These are phyloP conservation scores for Termitomyces sp. DNA, from an alignment of 1,284 basidiomycete species.

Conservation along the genomic window DNA sequence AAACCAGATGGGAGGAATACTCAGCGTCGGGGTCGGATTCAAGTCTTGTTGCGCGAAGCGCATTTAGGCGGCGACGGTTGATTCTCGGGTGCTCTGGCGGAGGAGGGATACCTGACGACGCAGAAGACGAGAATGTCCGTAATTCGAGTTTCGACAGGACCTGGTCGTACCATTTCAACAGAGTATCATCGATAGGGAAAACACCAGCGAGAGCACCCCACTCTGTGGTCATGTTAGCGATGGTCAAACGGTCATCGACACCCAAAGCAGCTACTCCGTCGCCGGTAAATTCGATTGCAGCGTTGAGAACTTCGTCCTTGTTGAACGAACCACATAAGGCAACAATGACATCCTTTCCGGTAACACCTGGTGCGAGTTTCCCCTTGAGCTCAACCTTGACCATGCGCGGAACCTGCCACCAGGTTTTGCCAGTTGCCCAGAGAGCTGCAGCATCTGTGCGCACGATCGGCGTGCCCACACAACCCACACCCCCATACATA, in stretches of 20 bases:
- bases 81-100: slow-evolving; percentile 86
- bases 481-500: slow-evolving; percentile 98
- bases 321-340: slow-evolving; percentile 97
- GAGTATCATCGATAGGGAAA: slow-evolving; percentile 87
- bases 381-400: slow-evolving; percentile 93
- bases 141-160: slow-evolving; percentile 75
- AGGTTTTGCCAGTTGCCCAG: slow-evolving; percentile 98
- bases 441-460: slow-evolving; percentile 91
- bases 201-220: slow-evolving; percentile 97
- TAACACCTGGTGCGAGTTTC: slow-evolving; percentile 81
- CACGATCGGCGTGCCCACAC: slow-evolving; percentile 95
- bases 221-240: slow-evolving; percentile 98
- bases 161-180: slow-evolving; percentile 87
- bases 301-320: slow-evolving; percentile 95
- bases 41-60: slow-evolving; percentile 53
- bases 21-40: slow-evolving; percentile 74
- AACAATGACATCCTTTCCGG: slow-evolving; percentile 98
- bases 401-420: slow-evolving; percentile 99
- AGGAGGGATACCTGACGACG: slow-evolving; percentile 52
- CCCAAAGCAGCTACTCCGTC: slow-evolving; percentile 78
- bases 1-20: slow-evolving; percentile 86
- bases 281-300: slow-evolving; percentile 98
- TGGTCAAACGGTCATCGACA: slow-evolving; percentile 92
- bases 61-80: slow-evolving; percentile 69
- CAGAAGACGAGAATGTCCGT: slow-evolving; percentile 64